Base-by-base conservation (phyloP, 2,329 filamentous ascomycete genomes). In the Penicillium corylophilum region DNA sequence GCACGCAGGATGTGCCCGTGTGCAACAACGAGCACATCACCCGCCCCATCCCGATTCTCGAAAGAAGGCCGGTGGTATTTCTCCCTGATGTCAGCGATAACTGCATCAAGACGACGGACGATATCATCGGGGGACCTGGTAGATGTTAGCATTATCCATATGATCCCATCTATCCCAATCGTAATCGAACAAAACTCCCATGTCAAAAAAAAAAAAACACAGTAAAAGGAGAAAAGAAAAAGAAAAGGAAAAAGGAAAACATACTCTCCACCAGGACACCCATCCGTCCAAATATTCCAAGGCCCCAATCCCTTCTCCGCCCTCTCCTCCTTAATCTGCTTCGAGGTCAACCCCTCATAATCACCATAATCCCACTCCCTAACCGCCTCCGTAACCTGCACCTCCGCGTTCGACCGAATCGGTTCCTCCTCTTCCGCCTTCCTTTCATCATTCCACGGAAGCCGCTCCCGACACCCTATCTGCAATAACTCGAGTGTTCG, bases 251-350 rank as follows among this genome's bases (percentile, higher is more conserved):
- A 3, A 28, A 10, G 26, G 5, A 50, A 38, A 31, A 79, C 84
- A 71, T 73, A 89, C 86, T 95, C 90, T 69, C 91, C 91, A 3
- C 86, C 88, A 1, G 87, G 87, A 71, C 90, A 95, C 0, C 90
- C 90, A 67, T 95, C 90, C n/a, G 77, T 78, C 90, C 90, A 95
- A 58, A 95, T 95, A 73, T 94, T 88, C 90, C 90, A 95, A 22
- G 74, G 70, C 4, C 75, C 78, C 36, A 76, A 59, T 7, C 88
- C 88, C 52, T 83, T 75, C 63, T 80, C 75, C 53, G 74, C 43
- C 36, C 48, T 36, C 3, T 46, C 33, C 28, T 22, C 23, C 16
- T 31, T 78, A 66, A 95, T 95, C 59, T 90, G 78, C 15, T 79
- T 73, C 55, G 81, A 86, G 31, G 87, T 90, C 66, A 94, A 81